Evolutionary conservation across 345 rosid species (phyloP).

Genomic region (Laguncularia racemosa): DNA sequence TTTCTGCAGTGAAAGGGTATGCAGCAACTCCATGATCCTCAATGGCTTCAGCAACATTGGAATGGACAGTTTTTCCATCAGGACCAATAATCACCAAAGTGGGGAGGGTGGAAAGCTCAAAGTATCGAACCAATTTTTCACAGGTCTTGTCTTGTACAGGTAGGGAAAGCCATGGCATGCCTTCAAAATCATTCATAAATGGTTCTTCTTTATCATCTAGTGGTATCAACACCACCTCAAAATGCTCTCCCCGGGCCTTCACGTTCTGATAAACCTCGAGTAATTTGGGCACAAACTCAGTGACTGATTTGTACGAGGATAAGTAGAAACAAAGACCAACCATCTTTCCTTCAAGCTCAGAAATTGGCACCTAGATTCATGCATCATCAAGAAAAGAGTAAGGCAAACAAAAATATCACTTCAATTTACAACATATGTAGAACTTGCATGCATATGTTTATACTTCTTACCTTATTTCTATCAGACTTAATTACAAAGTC

Average conservation of each 20-base stretch:
- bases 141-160: constrained; percentile 26
- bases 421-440: neutral
- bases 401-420: neutral
- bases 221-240: constrained; percentile 26
- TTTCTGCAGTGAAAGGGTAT: constrained; percentile 36
- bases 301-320: constrained; percentile 13
- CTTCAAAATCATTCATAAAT: constrained; percentile 14
- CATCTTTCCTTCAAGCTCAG: constrained; percentile 32
- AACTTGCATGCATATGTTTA: neutral
- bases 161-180: constrained; percentile 30
- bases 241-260: constrained; percentile 24
- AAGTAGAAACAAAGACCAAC: constrained; percentile 23
- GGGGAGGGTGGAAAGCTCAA: constrained; percentile 25
- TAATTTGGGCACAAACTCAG: constrained; percentile 21
- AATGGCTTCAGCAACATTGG: constrained; percentile 23
- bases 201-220: constrained; percentile 21
- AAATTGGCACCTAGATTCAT: constrained; percentile 20
- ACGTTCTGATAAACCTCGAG: constrained; percentile 18
- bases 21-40: constrained; percentile 26
- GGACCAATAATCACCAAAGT: constrained; percentile 29
- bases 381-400: neutral
- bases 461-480: constrained; percentile 4
- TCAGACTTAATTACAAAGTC: constrained; percentile 50
- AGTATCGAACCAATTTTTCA: constrained; percentile 19
- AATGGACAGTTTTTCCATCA: constrained; percentile 28